Conservation (phyloP, 192 early-diverging fungal species). For the Podila epicladia region DNA sequence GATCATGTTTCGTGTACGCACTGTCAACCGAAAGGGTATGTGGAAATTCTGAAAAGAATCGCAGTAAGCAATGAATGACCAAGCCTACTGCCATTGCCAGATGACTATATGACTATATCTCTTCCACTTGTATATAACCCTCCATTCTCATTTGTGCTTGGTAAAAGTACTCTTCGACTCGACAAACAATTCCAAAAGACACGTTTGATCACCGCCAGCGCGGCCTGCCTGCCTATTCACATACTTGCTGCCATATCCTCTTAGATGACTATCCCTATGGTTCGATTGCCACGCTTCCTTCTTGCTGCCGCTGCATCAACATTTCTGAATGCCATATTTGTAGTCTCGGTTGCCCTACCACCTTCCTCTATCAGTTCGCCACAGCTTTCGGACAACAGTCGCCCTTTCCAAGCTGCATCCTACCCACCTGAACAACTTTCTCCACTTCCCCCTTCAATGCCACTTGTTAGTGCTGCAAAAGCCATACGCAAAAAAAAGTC, state of each 20-base stretch:
- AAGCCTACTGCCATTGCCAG: too few relatives aligned
- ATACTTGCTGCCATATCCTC: background rate
- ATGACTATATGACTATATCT: too few relatives aligned
- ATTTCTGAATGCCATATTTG: background rate
- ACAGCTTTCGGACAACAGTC: background rate
- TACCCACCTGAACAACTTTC: background rate
- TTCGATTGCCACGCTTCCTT: background rate
- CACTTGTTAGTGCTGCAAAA: background rate
- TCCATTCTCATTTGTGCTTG: too few relatives aligned
- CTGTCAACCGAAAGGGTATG: too few relatives aligned
- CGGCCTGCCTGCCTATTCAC: background rate
- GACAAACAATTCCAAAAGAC: too few relatives aligned
- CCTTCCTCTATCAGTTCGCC: background rate
- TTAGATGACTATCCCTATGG: background rate
- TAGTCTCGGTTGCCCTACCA: background rate
- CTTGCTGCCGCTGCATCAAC: background rate
- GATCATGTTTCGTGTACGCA: too few relatives aligned
- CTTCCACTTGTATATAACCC: too few relatives aligned
- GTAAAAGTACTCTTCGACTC: too few relatives aligned
- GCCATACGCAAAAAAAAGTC: background rate
- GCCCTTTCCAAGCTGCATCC: background rate
- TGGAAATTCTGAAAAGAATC: too few relatives aligned
- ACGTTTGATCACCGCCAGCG: too few relatives aligned
- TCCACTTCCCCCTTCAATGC: background rate
- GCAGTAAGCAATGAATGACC: too few relatives aligned